Base-by-base conservation (phyloP, 768 basidiomycete genomes). In the Phanerochaete carnosa region DNA sequence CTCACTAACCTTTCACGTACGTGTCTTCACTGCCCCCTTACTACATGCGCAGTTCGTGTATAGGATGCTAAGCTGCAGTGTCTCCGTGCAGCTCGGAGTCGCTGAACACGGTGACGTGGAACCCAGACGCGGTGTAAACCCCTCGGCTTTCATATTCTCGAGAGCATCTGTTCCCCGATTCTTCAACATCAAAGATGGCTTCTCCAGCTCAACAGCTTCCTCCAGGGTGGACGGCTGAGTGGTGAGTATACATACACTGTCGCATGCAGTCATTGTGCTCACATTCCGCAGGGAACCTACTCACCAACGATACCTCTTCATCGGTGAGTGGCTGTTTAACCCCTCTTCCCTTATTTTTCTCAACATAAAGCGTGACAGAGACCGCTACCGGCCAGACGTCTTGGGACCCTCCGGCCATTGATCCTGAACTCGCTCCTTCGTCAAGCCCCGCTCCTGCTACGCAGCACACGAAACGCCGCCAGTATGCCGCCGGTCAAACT, bases 401-500 rank as follows among this genome's bases (percentile, higher is more conserved):
- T 70, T 97, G 95, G 95, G 95, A 97, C 57, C 81, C 81, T 33
- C 94, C 93, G 2, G 73, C 79, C 2, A 70, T 74, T 13, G 72
- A 55, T 67, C 72, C 57, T 66, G 73, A 43, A 67, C 75, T 57
- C 65, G 67, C 30, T 65, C 74, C 28, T 77, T 82, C 47, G 73
- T 79, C 77, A 23, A 79, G 83, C 30, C 79, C 83, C 26, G 75
- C 78, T 16, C 70, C 72, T 2, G 57, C 65, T n/a, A 73, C 81
- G 6, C 71, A 75, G 29, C 79, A 82, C 64, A 58, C 77, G 56
- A 90, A 92, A 75, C 89, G 93, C 66, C 88, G 95, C 47, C 94
- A 96, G 73, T 98, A 98, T 72, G 95, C 95, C 52, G 87, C 92
- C 3, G 95, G 92, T 12, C 95, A 97, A 74, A 94, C 94, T 1